These are phyloP conservation scores for Nasturtium officinale DNA, from an alignment of 345 rosid species.

Conservation along the genomic window DNA sequence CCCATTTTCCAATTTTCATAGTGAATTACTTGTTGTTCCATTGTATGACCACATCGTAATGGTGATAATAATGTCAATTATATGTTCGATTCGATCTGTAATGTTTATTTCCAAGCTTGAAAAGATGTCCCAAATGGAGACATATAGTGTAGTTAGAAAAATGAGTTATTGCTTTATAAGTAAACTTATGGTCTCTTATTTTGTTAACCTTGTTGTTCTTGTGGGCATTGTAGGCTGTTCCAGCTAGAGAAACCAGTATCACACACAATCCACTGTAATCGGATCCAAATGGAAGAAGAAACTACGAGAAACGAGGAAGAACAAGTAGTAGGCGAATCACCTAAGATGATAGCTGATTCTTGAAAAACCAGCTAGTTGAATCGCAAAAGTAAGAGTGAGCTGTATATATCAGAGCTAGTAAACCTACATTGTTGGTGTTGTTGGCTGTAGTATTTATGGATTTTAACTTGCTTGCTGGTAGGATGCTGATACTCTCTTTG, in stretches of 20 bases:
- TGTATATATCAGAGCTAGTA: constrained; percentile 18
- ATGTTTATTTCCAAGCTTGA: not conserved
- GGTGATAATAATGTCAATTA: not conserved
- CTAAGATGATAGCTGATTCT: constrained; percentile 51
- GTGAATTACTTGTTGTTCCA: not conserved
- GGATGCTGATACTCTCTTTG: constrained; percentile 1
- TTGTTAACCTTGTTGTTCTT: constrained; percentile 19
- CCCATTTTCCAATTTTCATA: not conserved
- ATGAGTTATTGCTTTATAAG: not conserved
- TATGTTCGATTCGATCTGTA: not conserved
- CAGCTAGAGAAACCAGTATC: constrained; percentile 92
- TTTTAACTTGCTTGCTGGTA: not conserved
- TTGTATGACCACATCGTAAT: not conserved
- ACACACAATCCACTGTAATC: constrained; percentile 83
- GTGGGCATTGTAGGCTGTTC: constrained; percentile 59
- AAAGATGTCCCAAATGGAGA: not conserved
- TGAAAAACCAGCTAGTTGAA: constrained; percentile 36
- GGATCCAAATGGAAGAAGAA: constrained; percentile 55
- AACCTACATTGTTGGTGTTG: not conserved
- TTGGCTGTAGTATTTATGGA: not conserved
- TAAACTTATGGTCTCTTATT: constrained; percentile 6
- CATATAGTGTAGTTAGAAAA: not conserved
- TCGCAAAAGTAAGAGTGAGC: constrained; percentile 1
- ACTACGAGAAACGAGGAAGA: constrained; percentile 47
- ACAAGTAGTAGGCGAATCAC: constrained; percentile 41